Percentiles rank a stretch among this genome's conserved stretches.
Conservation (phyloP, 1,284 basidiomycete genomes). For the Ceratobasidium sp. region DNA sequence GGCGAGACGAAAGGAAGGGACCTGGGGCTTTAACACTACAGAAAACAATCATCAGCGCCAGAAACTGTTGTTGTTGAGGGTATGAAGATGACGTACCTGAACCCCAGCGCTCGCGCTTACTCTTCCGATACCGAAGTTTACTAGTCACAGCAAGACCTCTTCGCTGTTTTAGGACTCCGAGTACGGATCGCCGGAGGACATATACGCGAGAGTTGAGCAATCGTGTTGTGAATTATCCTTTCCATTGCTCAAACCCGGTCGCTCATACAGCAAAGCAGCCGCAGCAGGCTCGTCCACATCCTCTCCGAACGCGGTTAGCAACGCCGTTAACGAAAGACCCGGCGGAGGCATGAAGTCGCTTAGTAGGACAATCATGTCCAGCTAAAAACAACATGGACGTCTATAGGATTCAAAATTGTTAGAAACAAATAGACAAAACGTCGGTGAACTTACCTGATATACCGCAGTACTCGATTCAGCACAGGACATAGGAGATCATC, state of each 20-base stretch:
- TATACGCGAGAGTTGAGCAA: conserved; percentile 91
- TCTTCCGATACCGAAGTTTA: too few species aligned
- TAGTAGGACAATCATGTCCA: conserved; percentile 89
- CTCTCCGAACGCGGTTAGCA: conserved; percentile 85
- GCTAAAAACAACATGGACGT: conserved; percentile 81
- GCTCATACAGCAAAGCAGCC: conserved; percentile 81
- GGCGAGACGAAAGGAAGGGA: conserved; percentile 17
- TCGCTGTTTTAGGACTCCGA: conserved; percentile 80
- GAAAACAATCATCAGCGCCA: too few species aligned
- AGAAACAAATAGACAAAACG: conserved; percentile 27
- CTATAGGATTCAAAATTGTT: conserved; percentile 57
- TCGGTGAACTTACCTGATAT: conserved; percentile 75
- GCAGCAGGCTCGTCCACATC: conserved; percentile 75
- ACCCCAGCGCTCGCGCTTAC: too few species aligned
- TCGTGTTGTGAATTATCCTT: conserved; percentile 71
- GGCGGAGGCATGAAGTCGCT: conserved; percentile 89
- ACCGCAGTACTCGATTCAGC: conserved; percentile 88
- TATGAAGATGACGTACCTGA: too few species aligned
- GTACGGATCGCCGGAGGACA: conserved; percentile 77
- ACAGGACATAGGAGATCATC: conserved; percentile 84
- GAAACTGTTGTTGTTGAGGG: too few species aligned
- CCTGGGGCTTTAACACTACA: too few species aligned
- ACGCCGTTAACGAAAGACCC: conserved; percentile 70
- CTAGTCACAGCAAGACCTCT: too few species aligned
- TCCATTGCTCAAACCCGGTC: conserved; percentile 55